These are phyloP conservation scores for Spergularia marina DNA, from an alignment of 148 eudicot species.

Conservation along the genomic window DNA sequence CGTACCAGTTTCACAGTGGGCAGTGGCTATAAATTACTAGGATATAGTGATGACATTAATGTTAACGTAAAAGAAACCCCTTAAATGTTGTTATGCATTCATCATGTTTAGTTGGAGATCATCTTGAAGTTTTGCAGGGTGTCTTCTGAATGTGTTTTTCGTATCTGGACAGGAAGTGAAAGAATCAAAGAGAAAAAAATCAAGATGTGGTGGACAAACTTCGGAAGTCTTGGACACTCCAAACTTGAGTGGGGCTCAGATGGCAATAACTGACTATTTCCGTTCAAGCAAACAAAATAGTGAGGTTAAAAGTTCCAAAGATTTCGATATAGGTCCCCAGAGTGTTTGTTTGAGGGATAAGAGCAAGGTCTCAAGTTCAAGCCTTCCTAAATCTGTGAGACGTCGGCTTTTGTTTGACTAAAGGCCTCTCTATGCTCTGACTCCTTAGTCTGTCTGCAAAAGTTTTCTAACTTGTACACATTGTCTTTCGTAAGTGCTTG, in stretches of 20 bases:
- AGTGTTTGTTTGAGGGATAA: conserved; percentile 35
- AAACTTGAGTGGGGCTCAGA: conserved; percentile 43
- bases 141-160: neutral
- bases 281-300: conserved; percentile 50
- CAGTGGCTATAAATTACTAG: neutral
- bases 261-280: conserved; percentile 68
- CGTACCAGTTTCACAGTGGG: neutral
- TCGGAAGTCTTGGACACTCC: conserved; percentile 36
- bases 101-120: neutral
- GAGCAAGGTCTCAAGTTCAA: conserved; percentile 36
- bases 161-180: conserved; percentile 45
- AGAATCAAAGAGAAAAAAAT: conserved; percentile 49
- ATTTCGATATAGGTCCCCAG: conserved; percentile 15
- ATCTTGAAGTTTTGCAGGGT: neutral
- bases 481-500: neutral
- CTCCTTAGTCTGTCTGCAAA: neutral
- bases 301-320: conserved; percentile 33
- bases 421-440: neutral
- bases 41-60: neutral
- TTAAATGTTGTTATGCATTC: neutral
- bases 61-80: too few species aligned
- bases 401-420: conserved; percentile 66
- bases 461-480: neutral
- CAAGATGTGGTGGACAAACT: conserved; percentile 24
- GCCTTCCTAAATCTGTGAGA: conserved; percentile 73